Conservation (phyloP, 2,329 filamentous ascomycete genomes). For the Fusarium nygamai region DNA sequence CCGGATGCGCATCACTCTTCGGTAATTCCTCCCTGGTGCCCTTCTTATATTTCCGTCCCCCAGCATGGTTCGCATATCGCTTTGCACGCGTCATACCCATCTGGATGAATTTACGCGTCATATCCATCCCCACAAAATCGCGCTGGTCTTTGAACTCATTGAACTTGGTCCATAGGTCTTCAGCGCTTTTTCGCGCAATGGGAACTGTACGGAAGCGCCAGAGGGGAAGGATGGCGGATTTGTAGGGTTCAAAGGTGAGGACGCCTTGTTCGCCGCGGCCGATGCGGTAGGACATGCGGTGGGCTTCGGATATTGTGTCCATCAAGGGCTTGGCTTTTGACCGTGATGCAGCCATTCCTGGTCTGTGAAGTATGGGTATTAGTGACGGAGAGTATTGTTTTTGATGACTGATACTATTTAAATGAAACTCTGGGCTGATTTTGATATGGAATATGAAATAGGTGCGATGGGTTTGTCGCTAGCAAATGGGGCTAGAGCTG, state of each 20-base stretch:
- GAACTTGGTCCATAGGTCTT: slow-evolving; percentile 61
- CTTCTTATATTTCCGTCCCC: slow-evolving; percentile 63
- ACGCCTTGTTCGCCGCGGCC: slow-evolving; percentile 70
- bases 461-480: no score
- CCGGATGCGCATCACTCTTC: slow-evolving; percentile 17
- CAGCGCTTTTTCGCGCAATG: slow-evolving; percentile 53
- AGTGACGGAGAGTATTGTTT: neutral
- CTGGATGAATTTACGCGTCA: slow-evolving; percentile 71
- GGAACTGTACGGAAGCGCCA: slow-evolving; percentile 62
- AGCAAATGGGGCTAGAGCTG: neutral
- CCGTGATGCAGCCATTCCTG: neutral
- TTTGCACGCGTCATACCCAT: slow-evolving; percentile 73
- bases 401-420: neutral
- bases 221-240: slow-evolving; percentile 64
- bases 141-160: slow-evolving; percentile 58
- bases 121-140: slow-evolving; percentile 73
- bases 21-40: slow-evolving; percentile 23
- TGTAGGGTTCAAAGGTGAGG: slow-evolving; percentile 71
- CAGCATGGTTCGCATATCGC: slow-evolving; percentile 65
- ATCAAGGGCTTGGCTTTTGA: neutral
- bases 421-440: no score
- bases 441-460: neutral
- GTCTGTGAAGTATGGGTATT: accelerated
- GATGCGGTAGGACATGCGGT: slow-evolving; percentile 59
- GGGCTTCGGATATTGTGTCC: slow-evolving; percentile 18